Evolutionary conservation across 2,329 filamentous ascomycete genomes (phyloP).

Genomic region (Lasiodiplodia sp.): DNA sequence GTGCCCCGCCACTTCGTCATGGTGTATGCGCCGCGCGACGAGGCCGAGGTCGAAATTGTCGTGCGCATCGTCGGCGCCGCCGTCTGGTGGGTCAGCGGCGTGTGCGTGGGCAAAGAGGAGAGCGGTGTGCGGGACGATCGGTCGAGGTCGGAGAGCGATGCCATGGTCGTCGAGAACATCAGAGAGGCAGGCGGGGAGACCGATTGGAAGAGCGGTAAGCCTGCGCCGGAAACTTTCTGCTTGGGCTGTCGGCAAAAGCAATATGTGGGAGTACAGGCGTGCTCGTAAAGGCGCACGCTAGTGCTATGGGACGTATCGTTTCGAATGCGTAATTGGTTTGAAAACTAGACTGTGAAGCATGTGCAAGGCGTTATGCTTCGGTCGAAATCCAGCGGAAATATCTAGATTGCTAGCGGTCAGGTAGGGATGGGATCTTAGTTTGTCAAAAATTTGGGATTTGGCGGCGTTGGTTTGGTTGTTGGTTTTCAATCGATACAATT

Average conservation of each 20-base stretch:
- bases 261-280: conserved; percentile 10
- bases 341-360: conserved; percentile 13
- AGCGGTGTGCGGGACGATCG: conserved; percentile 32
- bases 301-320: neutral
- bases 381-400: neutral
- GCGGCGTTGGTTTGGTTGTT: neutral
- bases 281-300: neutral
- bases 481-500: neutral
- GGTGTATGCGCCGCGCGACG: conserved; percentile 79
- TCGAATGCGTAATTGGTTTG: neutral
- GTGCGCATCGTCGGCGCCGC: conserved; percentile 76
- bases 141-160: conserved; percentile 34
- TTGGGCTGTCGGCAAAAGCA: conserved; percentile 24
- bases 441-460: neutral
- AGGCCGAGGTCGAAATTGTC: conserved; percentile 71
- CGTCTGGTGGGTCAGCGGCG: conserved; percentile 69
- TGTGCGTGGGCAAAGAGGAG: conserved; percentile 39
- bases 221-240: conserved; percentile 14
- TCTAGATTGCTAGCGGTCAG: conserved; percentile 6
- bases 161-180: neutral
- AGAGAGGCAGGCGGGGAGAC: conserved; percentile 13
- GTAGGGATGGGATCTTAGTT: neutral
- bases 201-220: neutral
- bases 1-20: conserved; percentile 79
- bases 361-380: conserved; percentile 9